Conservation (phyloP, 1,284 basidiomycete genomes). For the Anthracocystis walkeri region DNA sequence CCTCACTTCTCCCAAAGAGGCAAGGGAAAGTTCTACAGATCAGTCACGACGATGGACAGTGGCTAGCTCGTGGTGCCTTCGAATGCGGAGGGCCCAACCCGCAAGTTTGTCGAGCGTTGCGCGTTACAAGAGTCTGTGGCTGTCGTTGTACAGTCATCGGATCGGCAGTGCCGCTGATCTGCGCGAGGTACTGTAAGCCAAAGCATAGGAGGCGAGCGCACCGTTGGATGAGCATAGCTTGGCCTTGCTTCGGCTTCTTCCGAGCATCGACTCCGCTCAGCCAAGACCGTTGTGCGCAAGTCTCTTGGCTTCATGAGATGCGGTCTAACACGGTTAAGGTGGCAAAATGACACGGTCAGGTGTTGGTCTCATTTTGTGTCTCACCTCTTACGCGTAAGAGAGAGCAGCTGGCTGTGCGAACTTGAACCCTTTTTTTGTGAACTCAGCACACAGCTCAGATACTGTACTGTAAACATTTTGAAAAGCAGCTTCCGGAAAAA, state of each 20-base stretch:
- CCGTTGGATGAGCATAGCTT: too few relatives aligned
- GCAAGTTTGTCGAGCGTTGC: too few relatives aligned
- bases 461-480: background rate
- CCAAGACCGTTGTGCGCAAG: too few relatives aligned
- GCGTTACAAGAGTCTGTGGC: background rate
- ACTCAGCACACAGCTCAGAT: slow-evolving; percentile 1
- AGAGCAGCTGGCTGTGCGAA: background rate
- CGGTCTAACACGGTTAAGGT: background rate
- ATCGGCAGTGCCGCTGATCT: background rate
- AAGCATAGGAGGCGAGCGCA: background rate
- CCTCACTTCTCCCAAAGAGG: too few relatives aligned
- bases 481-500: background rate
- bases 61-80: too few relatives aligned
- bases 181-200: background rate
- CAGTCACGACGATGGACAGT: too few relatives aligned
- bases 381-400: background rate
- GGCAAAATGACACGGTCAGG: slow-evolving; percentile 29
- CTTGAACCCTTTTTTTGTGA: slow-evolving; percentile 5
- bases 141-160: background rate
- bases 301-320: too few relatives aligned
- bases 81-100: too few relatives aligned
- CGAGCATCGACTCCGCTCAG: background rate
- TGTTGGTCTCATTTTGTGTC: slow-evolving; percentile 25
- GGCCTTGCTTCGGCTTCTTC: background rate
- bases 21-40: too few relatives aligned